Percentiles rank a stretch among this genome's conserved stretches.
phyloP scores from a whole-genome alignment of 78 protist species.

The Chrysochromulina parva region DNA sequence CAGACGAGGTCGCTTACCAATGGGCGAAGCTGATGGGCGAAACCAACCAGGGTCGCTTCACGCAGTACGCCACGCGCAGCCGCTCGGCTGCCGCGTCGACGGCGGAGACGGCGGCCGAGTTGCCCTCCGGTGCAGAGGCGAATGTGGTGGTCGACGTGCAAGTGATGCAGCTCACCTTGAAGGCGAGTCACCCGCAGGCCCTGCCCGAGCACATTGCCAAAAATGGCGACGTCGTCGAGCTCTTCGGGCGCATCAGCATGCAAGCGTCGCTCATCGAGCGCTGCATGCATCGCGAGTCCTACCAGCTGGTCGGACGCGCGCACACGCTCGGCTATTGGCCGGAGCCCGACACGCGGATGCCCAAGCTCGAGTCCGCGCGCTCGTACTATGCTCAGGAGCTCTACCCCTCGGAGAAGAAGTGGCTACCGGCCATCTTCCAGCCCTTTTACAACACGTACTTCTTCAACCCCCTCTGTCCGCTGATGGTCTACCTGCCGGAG shows the following conservation, averaged over 20 bases:
- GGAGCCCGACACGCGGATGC: background rate
- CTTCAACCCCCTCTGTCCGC: background rate
- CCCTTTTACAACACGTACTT: background rate
- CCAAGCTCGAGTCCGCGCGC: background rate
- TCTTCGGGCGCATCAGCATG: constrained; percentile 2
- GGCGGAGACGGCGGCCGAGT: too few relatives aligned
- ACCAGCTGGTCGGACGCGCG: constrained; percentile 17
- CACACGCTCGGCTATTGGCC: constrained; percentile 8
- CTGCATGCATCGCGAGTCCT: background rate
- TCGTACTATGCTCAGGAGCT: background rate
- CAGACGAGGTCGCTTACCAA: background rate
- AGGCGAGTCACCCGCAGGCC: constrained; percentile 9
- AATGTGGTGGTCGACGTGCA: constrained; percentile 30
- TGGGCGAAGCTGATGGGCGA: background rate
- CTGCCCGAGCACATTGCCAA: background rate
- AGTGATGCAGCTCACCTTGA: constrained; percentile 30
- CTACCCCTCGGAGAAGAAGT: background rate
- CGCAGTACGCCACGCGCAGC: background rate
- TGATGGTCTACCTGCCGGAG: background rate
- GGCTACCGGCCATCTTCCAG: background rate
- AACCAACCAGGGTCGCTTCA: background rate
- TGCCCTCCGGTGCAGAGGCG: too few relatives aligned
- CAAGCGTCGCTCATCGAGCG: background rate
- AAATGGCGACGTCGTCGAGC: background rate
- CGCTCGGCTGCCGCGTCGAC: too few relatives aligned